Base-by-base conservation (phyloP, 352 stramenopile species). In the Phytophthora pisi region DNA sequence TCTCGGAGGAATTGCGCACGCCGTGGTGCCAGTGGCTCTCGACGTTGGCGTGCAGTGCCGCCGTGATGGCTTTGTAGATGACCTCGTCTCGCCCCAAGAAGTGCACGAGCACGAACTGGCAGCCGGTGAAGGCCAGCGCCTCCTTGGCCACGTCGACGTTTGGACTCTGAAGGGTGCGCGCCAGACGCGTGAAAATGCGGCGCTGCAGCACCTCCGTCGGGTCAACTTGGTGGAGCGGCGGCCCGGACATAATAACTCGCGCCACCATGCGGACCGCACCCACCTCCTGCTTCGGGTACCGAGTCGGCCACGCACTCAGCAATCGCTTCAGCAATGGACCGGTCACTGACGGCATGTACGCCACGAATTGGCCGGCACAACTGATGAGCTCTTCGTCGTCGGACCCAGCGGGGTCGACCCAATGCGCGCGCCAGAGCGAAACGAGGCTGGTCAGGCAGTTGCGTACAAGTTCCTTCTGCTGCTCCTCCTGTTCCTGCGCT, bases 311-410 rank as follows among this genome's bases (percentile, higher is more conserved):
- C 20, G 78, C 66, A 15, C 57, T 74, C 28, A 94, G 61, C 45
- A 95, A 60, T 7, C 82, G 80, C 30, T 71, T 61, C 16, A 96
- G 64, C 63, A 96, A 40, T 9, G 73, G 66, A 2, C 67, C 57
- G 4, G 85, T 85, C 8, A 87, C 74, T 2, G 84, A 75, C 0
- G 88, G 88, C 46, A 93, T 74, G 65, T 96, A 95, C 24, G 88
- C 84, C n/a, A 93, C 88, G 57, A 93, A 92, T 64, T 96, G 88
- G 16, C 88, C 86, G 0, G 86, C 88, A 55, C 82, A 93, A 36
- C 74, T 91, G 56, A 94, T 88, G 36, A 96, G 82, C 57, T 96
- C 88, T 66, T 94, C 88, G 51, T 90, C 85, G 59, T 96, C 88
- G 3, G 88, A 92, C 15, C 86, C 88, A 0, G 80, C 70, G 1